Conservation (phyloP, 2,329 filamentous ascomycete species). For the Aspergillus ochraceus region DNA sequence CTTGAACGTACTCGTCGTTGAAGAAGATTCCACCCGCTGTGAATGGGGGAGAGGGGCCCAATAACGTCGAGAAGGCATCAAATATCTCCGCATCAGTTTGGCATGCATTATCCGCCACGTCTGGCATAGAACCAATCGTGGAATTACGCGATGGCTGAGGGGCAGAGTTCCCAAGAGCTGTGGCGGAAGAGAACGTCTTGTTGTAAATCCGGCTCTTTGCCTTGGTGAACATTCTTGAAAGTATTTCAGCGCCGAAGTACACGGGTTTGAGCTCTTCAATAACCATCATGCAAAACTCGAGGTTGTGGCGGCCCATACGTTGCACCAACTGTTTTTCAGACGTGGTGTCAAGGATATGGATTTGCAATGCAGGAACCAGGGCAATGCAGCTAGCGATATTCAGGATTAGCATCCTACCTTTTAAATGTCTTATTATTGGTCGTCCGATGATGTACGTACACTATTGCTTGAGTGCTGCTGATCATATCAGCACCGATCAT, state of each 20-base stretch:
- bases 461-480: neutral
- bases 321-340: neutral
- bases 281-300: slow-evolving; percentile 7
- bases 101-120: too few species aligned
- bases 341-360: slow-evolving; percentile 1
- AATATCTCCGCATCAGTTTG: too few species aligned
- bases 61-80: too few species aligned
- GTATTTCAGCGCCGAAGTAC: slow-evolving; percentile 1
- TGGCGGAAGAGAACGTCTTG: too few species aligned
- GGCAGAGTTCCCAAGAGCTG: too few species aligned
- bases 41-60: too few species aligned
- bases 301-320: slow-evolving; percentile 3
- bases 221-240: neutral
- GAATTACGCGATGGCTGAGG: too few species aligned
- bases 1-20: too few species aligned
- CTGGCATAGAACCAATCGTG: too few species aligned
- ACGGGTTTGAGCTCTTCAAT: slow-evolving; percentile 1
- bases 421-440: neutral
- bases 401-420: neutral
- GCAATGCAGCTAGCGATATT: neutral
- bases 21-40: too few species aligned
- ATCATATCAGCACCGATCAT: too few species aligned
- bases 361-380: slow-evolving; percentile 5
- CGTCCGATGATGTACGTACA: neutral
- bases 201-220: too few species aligned